Percentiles rank a stretch among this genome's conserved stretches.
Conservation (phyloP, 768 basidiomycete genomes). For the Rhodotorula taiwanensis region DNA sequence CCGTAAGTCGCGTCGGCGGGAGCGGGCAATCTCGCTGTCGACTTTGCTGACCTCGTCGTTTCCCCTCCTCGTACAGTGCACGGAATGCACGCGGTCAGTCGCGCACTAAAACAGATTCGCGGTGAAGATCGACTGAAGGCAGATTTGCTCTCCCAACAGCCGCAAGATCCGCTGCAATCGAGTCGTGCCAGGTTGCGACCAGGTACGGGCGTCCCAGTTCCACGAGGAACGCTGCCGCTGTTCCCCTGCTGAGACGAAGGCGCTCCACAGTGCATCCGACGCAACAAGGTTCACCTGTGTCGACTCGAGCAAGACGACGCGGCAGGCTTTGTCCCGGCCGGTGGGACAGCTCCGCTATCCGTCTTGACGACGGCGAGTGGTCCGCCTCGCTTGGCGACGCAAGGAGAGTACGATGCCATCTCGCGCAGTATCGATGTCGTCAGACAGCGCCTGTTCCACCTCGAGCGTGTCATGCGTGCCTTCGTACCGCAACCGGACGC, state of each 20-base stretch:
- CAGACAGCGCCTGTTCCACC: slow-evolving; percentile 24
- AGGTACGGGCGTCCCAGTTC: background rate
- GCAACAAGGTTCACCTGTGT: slow-evolving; percentile 22
- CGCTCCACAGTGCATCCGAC: slow-evolving; percentile 30
- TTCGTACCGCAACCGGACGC: slow-evolving; percentile 15
- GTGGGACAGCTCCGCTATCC: background rate
- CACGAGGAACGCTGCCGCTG: background rate
- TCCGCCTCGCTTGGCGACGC: slow-evolving; percentile 9
- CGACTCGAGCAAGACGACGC: slow-evolving; percentile 22
- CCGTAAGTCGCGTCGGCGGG: slow-evolving; percentile 4
- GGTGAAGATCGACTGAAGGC: too few relatives aligned
- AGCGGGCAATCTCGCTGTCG: background rate
- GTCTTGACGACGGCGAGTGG: background rate
- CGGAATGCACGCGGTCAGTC: slow-evolving; percentile 20
- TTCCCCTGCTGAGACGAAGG: background rate
- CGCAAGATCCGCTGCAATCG: slow-evolving; percentile 32
- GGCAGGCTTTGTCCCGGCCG: background rate
- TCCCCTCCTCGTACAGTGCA: slow-evolving; percentile 5
- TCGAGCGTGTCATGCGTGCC: slow-evolving; percentile 19
- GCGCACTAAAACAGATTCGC: too few relatives aligned
- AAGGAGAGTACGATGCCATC: slow-evolving; percentile 23
- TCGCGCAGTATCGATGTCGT: slow-evolving; percentile 16
- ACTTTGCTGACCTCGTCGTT: background rate
- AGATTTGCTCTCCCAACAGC: background rate
- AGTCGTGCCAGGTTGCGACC: slow-evolving; percentile 29